phyloP scores from a whole-genome alignment of 352 stramenopile species.

The Globisporangium splendens region DNA sequence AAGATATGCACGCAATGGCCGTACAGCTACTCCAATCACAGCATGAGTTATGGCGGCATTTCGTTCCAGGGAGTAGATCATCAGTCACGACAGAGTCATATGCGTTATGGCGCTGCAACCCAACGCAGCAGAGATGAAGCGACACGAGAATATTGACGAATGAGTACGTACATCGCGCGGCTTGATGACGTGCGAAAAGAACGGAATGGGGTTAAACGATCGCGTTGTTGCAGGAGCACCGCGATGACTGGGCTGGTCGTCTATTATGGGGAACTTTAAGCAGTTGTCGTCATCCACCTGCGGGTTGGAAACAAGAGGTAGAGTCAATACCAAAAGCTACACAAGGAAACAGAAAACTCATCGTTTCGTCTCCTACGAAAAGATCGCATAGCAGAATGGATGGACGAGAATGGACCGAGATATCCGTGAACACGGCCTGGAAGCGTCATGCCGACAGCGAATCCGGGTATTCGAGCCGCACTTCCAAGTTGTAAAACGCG shows the following conservation, averaged over 20 bases:
- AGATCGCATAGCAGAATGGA: constrained; percentile 40
- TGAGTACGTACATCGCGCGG: constrained; percentile 37
- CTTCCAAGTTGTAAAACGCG: constrained; percentile 51
- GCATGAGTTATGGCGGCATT: no score
- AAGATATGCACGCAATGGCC: constrained; percentile 44
- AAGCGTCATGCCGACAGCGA: constrained; percentile 40
- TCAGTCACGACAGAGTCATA: neutral
- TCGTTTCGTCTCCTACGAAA: constrained; percentile 16
- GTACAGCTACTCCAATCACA: constrained; percentile 30
- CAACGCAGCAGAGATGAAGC: neutral
- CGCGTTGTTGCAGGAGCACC: constrained; percentile 2
- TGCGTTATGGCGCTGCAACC: neutral
- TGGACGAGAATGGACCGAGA: constrained; percentile 19
- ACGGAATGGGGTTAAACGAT: constrained; percentile 38
- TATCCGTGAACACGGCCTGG: constrained; percentile 41
- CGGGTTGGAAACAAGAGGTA: neutral
- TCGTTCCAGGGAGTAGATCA: no score
- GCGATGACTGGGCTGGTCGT: neutral
- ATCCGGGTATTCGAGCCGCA: constrained; percentile 39
- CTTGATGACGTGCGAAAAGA: constrained; percentile 36
- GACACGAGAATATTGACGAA: neutral
- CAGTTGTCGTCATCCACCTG: constrained; percentile 46
- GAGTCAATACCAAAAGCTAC: neutral
- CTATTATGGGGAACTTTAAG: constrained; percentile 27
- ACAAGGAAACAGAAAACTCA: neutral